A percentile compares a stretch with the other conserved stretches of the same genome.
Conservation (phyloP, 306 rosid genomes). For the Dalbergia oliveri region DNA sequence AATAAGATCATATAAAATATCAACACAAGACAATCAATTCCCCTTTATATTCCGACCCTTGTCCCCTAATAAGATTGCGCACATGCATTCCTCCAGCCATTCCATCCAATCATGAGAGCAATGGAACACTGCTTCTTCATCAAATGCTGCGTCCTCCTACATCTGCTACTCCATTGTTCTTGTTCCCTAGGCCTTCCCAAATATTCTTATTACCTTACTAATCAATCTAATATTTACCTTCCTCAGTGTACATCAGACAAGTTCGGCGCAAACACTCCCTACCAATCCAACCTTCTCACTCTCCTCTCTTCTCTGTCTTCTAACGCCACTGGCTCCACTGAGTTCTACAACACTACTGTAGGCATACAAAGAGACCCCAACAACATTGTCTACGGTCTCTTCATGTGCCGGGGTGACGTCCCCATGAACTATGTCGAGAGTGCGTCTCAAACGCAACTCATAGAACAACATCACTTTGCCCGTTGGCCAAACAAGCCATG, state of each 20-base stretch:
- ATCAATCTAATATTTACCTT: too few species aligned
- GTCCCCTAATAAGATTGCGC: too few species aligned
- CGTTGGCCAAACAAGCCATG: not conserved
- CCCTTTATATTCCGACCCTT: too few species aligned
- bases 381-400: conserved; percentile 36
- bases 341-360: conserved; percentile 44
- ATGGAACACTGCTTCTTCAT: too few species aligned
- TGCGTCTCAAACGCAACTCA: conserved; percentile 36
- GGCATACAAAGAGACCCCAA: not conserved
- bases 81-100: too few species aligned
- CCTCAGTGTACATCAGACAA: not conserved
- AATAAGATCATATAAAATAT: too few species aligned
- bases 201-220: too few species aligned
- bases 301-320: not conserved
- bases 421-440: conserved; percentile 1
- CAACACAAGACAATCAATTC: too few species aligned
- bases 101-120: too few species aligned
- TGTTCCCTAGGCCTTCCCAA: too few species aligned
- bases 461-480: not conserved
- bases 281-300: conserved; percentile 20
- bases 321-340: not conserved
- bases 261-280: not conserved
- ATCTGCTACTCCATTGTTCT: too few species aligned
- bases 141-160: too few species aligned
- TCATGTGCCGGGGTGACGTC: conserved; percentile 43